Evolutionary conservation across 495 filamentous ascomycete genomes (phyloP).

Genomic region (Annulohypoxylon nitens): DNA sequence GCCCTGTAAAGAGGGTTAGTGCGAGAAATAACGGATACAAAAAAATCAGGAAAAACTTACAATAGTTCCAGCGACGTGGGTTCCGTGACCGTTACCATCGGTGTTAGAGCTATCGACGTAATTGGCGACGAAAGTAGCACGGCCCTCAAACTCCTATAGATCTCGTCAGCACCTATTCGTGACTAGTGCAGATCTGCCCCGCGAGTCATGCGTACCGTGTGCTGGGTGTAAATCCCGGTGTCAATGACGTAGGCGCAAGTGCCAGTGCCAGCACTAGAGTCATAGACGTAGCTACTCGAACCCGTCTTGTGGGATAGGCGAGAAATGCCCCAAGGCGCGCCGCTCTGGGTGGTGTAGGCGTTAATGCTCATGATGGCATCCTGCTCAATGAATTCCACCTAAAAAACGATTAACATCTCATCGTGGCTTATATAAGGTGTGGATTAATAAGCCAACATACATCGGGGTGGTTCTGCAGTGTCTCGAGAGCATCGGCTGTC

Average conservation of each 20-base stretch:
- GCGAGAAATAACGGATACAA: slow-evolving; percentile 8
- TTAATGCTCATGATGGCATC: slow-evolving; percentile 63
- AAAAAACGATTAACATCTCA: slow-evolving; percentile 19
- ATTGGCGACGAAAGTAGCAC: slow-evolving; percentile 60
- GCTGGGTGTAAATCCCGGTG: slow-evolving; percentile 68
- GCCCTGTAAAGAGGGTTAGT: slow-evolving; percentile 49
- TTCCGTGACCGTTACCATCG: slow-evolving; percentile 66
- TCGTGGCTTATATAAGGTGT: slow-evolving; percentile 19
- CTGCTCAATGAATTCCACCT: slow-evolving; percentile 69
- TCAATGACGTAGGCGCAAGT: slow-evolving; percentile 72
- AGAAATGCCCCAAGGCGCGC: slow-evolving; percentile 72
- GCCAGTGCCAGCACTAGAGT: slow-evolving; percentile 67
- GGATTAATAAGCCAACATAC: slow-evolving; percentile 39
- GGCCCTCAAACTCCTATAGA: slow-evolving; percentile 57
- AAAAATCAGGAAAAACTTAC: slow-evolving; percentile 18
- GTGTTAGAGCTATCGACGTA: slow-evolving; percentile 58
- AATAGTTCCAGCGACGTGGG: slow-evolving; percentile 65
- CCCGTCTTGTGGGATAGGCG: slow-evolving; percentile 67
- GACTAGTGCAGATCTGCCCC: neutral
- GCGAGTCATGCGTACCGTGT: slow-evolving; percentile 67
- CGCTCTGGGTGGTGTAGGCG: slow-evolving; percentile 62
- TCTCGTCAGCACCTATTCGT: slow-evolving; percentile 16
- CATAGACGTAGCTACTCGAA: slow-evolving; percentile 70
- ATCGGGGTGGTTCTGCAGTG: slow-evolving; percentile 58
- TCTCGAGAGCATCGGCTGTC: slow-evolving; percentile 54